These are phyloP conservation scores for Entonaema liquescens DNA, from an alignment of 495 filamentous ascomycete genomes.

Conservation along the genomic window DNA sequence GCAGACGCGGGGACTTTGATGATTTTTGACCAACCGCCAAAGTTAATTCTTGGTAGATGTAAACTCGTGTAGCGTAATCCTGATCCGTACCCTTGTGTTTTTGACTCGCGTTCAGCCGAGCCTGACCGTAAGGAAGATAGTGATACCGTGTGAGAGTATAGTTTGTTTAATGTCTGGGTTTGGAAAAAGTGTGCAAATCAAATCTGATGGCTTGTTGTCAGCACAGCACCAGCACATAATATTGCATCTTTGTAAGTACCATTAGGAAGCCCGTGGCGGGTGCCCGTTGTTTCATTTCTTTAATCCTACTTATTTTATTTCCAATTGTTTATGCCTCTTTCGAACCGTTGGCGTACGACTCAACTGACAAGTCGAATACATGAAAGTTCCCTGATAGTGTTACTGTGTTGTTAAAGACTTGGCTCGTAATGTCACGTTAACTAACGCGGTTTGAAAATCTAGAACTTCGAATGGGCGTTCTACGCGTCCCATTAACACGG, in stretches of 20 bases:
- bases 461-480: background rate
- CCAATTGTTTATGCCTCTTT: background rate
- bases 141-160: background rate
- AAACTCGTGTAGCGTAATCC: constrained; percentile 2
- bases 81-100: background rate
- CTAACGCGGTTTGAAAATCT: background rate
- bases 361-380: too few species aligned
- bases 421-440: background rate
- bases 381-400: background rate
- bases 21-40: constrained; percentile 2
- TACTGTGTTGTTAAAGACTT: background rate
- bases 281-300: constrained; percentile 4
- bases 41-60: constrained; percentile 18
- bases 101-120: background rate
- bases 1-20: constrained; percentile 8
- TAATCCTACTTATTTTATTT: background rate
- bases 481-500: background rate
- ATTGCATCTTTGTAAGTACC: background rate
- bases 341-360: too few species aligned
- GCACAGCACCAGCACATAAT: background rate
- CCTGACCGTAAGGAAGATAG: background rate
- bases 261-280: background rate
- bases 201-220: background rate
- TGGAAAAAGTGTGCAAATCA: background rate
- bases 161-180: background rate